Conservation (phyloP, 805 yeast species). For the Sugiyamaella floridensis region DNA sequence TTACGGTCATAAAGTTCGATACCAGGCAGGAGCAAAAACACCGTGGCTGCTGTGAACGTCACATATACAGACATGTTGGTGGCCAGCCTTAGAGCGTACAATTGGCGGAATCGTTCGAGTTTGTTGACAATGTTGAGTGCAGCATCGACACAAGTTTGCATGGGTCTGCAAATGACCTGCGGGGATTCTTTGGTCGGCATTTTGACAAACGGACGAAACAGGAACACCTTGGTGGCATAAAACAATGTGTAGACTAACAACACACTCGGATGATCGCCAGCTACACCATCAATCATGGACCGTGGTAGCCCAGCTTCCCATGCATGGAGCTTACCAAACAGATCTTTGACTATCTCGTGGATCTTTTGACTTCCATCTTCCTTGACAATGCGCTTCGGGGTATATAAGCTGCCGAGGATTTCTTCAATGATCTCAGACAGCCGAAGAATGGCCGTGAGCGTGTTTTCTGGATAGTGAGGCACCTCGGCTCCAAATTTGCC, state of each 20-base stretch:
- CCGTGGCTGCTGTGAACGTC: conserved; percentile 18
- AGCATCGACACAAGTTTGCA: conserved; percentile 5
- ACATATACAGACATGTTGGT: conserved; percentile 16
- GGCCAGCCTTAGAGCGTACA: conserved; percentile 14
- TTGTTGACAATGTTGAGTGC: conserved; percentile 7
- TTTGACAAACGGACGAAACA: conserved; percentile 13
- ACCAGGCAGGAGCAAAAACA: conserved; percentile 5
- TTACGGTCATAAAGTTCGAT: conserved; percentile 3
- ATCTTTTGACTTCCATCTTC: conserved; percentile 3
- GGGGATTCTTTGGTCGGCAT: neutral
- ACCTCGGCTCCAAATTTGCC: conserved; percentile 1
- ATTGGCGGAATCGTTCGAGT: conserved; percentile 9
- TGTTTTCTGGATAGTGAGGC: conserved; percentile 14
- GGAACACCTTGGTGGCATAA: conserved; percentile 14
- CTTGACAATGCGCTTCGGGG: conserved; percentile 6
- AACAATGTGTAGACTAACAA: conserved; percentile 13
- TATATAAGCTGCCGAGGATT: conserved; percentile 10
- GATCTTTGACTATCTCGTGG: conserved; percentile 3
- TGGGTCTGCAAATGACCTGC: neutral
- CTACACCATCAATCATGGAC: conserved; percentile 5
- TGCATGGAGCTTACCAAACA: conserved; percentile 8
- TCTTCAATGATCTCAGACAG: conserved; percentile 17
- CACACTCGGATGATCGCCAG: conserved; percentile 10
- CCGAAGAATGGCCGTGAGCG: conserved; percentile 14
- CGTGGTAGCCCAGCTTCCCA: conserved; percentile 14